Evolutionary conservation across 106 monocot species (phyloP).

Genomic region (Acanthochlamys bracteata): DNA sequence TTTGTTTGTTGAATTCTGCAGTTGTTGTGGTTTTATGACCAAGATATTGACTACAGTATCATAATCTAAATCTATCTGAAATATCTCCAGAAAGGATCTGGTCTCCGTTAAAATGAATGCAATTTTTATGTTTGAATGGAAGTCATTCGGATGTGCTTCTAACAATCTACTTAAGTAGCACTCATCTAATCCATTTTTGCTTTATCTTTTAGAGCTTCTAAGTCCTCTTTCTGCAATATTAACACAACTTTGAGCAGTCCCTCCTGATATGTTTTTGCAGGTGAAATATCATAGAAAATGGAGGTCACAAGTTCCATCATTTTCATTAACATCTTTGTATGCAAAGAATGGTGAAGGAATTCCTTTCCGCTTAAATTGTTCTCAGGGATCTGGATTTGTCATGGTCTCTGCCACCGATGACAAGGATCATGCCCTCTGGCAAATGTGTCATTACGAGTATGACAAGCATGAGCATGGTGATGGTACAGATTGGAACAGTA

Average conservation of each 20-base stretch:
- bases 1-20: too few species aligned
- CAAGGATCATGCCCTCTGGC: conserved; percentile 46
- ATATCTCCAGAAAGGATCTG: too few species aligned
- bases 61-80: too few species aligned
- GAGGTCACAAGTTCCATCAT: conserved; percentile 29
- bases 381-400: conserved; percentile 58
- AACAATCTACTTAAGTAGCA: too few species aligned
- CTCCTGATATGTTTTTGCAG: conserved; percentile 25
- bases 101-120: too few species aligned
- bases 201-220: too few species aligned
- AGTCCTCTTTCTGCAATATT: too few species aligned
- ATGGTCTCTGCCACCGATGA: conserved; percentile 55
- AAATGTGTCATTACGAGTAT: conserved; percentile 25
- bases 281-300: conserved; percentile 57
- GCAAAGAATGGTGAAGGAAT: conserved; percentile 48
- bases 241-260: neutral
- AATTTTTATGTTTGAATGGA: too few species aligned
- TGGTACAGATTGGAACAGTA: conserved; percentile 21
- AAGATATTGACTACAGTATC: too few species aligned
- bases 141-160: too few species aligned
- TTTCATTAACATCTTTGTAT: conserved; percentile 68
- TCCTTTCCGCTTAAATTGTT: conserved; percentile 45
- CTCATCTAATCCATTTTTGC: too few species aligned
- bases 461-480: conserved; percentile 28
- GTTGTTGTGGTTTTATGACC: too few species aligned